A percentile compares a stretch with the other conserved stretches of the same genome.
Evolutionary conservation across 164 flowering plant genomes (phyloP).

Genomic region (Dillenia suffruticosa): DNA sequence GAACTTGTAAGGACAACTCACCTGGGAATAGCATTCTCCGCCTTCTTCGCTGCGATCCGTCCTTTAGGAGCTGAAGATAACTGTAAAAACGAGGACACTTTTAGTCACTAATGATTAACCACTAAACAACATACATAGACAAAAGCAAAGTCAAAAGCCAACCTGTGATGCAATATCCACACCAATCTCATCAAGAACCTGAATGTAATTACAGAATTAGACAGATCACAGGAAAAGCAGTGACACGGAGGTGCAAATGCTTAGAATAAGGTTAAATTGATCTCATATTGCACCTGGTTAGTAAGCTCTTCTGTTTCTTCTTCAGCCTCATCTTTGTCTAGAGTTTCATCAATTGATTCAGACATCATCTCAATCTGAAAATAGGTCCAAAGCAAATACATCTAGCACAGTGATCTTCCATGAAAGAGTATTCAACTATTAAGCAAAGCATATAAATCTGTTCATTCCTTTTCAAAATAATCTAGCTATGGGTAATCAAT

Average conservation of each 20-base stretch:
- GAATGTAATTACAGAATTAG: neutral
- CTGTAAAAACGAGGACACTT: conserved; percentile 29
- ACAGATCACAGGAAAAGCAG: conserved; percentile 2
- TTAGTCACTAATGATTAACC: neutral
- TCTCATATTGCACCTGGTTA: conserved; percentile 50
- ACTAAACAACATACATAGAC: neutral
- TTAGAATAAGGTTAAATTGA: neutral
- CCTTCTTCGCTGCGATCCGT: conserved; percentile 61
- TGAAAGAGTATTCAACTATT: too few species aligned
- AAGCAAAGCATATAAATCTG: too few species aligned
- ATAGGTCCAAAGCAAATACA: neutral
- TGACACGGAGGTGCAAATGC: neutral
- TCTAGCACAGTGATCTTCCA: too few species aligned
- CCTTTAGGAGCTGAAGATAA: conserved; percentile 94
- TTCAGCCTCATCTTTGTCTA: conserved; percentile 94
- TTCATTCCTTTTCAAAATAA: too few species aligned
- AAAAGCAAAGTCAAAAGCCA: conserved; percentile 13
- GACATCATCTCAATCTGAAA: conserved; percentile 92
- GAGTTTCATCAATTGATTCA: conserved; percentile 82
- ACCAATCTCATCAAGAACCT: conserved; percentile 96
- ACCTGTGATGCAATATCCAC: conserved; percentile 97
- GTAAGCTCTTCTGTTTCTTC: conserved; percentile 96
- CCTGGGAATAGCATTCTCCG: conserved; percentile 42
- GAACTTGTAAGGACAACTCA: conserved; percentile 6
- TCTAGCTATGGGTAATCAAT: too few species aligned